Evolutionary conservation across 1,284 basidiomycete species (phyloP).

Genomic region (Ceratobasidium sp.): DNA sequence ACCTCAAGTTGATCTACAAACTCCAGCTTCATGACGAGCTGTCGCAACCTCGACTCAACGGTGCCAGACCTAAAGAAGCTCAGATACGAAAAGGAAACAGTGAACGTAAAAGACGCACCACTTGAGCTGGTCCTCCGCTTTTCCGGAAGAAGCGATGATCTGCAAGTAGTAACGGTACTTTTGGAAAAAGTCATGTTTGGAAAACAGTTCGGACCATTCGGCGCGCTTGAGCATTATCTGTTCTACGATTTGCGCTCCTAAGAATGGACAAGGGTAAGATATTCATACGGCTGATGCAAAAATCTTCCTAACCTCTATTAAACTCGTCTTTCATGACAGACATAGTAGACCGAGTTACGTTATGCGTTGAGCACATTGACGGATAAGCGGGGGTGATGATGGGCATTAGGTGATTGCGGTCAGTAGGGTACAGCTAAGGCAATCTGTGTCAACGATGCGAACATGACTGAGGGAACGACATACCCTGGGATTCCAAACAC

Average conservation of each 20-base stretch:
- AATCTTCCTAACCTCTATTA: conserved; percentile 76
- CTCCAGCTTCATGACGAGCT: conserved; percentile 98
- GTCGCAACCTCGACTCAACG: conserved; percentile 96
- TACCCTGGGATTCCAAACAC: conserved; percentile 98
- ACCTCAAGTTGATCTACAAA: conserved; percentile 90
- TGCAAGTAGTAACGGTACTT: conserved; percentile 99
- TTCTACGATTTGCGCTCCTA: conserved; percentile 93
- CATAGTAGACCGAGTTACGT: conserved; percentile 95
- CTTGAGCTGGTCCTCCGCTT: conserved; percentile 89
- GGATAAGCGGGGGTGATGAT: conserved; percentile 99
- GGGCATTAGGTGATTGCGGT: conserved; percentile 98
- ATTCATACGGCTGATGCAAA: conserved; percentile 23
- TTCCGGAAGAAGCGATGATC: conserved; percentile 91
- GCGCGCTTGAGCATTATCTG: conserved; percentile 87
- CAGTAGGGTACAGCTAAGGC: conserved; percentile 86
- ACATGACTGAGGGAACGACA: conserved; percentile 40
- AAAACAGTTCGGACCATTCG: conserved; percentile 93
- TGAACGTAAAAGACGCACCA: conserved; percentile 71
- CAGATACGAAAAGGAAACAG: conserved; percentile 10
- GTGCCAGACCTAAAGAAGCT: conserved; percentile 79
- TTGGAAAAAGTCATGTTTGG: conserved; percentile 96
- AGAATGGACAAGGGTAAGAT: conserved; percentile 17
- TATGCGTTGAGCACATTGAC: conserved; percentile 99
- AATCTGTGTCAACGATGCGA: background rate
- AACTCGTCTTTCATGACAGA: conserved; percentile 98